Conservation (phyloP, 2,329 filamentous ascomycete species). For the Botrytis medusae region DNA sequence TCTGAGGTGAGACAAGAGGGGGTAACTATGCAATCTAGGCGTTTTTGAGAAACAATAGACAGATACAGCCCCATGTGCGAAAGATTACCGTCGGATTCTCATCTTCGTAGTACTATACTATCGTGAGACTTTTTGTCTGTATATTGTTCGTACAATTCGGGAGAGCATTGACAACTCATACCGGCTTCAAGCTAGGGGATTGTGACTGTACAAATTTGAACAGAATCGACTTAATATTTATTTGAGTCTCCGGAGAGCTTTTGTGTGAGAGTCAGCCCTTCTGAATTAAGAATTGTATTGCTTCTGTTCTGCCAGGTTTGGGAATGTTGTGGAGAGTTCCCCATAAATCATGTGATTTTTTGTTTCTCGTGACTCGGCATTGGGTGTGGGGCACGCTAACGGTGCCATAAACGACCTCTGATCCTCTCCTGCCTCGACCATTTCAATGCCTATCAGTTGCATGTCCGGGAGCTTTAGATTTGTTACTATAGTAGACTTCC, state of each 20-base stretch:
- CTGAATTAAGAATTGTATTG: not conserved
- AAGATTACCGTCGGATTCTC: not conserved
- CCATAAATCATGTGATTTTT: not conserved
- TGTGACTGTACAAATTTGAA: not conserved
- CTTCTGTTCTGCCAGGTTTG: not conserved
- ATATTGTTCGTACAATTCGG: not conserved
- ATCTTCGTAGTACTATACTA: not conserved
- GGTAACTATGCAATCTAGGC: not conserved
- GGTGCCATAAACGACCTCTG: not conserved
- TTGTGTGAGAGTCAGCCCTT: not conserved
- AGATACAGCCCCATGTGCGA: not conserved
- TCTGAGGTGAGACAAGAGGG: not conserved
- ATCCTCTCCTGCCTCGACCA: not conserved
- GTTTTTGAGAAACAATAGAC: not conserved
- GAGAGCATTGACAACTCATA: not conserved
- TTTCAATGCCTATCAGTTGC: not conserved
- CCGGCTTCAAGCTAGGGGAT: not conserved
- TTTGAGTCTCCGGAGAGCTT: not conserved
- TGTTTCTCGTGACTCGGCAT: not conserved
- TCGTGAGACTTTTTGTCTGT: not conserved
- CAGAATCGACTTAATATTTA: not conserved
- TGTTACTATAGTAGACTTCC: not conserved
- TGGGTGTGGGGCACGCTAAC: not conserved
- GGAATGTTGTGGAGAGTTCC: not conserved
- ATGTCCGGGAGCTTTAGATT: not conserved